Percentiles rank a stretch among this genome's conserved stretches.
Evolutionary conservation across 1,284 basidiomycete genomes (phyloP).

Genomic region (Cutaneotrichosporon arboriforme): DNA sequence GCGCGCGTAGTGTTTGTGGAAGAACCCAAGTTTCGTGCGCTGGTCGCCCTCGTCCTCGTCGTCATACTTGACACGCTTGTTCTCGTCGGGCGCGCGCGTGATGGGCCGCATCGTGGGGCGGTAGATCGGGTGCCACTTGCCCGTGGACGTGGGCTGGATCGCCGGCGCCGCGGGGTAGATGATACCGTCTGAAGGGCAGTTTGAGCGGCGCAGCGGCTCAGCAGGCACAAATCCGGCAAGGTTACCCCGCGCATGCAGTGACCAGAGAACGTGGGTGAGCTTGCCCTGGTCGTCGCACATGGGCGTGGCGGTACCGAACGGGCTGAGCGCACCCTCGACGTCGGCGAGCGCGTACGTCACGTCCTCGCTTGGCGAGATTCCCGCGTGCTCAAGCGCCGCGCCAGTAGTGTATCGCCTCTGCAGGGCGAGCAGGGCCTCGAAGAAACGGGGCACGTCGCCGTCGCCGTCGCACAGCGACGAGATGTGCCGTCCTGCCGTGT

Average conservation of each 20-base stretch:
- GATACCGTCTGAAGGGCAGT: conserved; percentile 44
- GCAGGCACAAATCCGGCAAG: conserved; percentile 35
- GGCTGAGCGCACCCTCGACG: conserved; percentile 27
- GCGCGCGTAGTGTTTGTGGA: conserved; percentile 31
- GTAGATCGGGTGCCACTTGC: conserved; percentile 40
- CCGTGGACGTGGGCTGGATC: conserved; percentile 20
- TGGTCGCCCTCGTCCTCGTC: conserved; percentile 14
- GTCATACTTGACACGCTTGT: conserved; percentile 26
- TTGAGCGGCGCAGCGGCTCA: conserved; percentile 13
- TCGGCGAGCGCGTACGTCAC: conserved; percentile 38
- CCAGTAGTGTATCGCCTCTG: conserved; percentile 27
- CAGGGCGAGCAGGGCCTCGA: conserved; percentile 35
- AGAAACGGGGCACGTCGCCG: conserved; percentile 29
- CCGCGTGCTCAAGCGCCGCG: conserved; percentile 32
- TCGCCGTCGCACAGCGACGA: conserved; percentile 30
- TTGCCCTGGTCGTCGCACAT: conserved; percentile 32
- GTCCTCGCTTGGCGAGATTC: conserved; percentile 44
- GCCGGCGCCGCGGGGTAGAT: conserved; percentile 37
- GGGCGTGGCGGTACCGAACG: conserved; percentile 23
- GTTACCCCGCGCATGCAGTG: conserved; percentile 30
- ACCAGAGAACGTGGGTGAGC: conserved; percentile 36
- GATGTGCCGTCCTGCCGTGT: conserved; percentile 39
- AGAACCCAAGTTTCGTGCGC: conserved; percentile 37
- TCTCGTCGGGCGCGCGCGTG: conserved; percentile 35
- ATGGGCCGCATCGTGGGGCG: conserved; percentile 43